Evolutionary conservation across 1,284 basidiomycete genomes (phyloP), one percentile per base, ranked within the genome.

Genomic region (Lentinus polychrous): DNA sequence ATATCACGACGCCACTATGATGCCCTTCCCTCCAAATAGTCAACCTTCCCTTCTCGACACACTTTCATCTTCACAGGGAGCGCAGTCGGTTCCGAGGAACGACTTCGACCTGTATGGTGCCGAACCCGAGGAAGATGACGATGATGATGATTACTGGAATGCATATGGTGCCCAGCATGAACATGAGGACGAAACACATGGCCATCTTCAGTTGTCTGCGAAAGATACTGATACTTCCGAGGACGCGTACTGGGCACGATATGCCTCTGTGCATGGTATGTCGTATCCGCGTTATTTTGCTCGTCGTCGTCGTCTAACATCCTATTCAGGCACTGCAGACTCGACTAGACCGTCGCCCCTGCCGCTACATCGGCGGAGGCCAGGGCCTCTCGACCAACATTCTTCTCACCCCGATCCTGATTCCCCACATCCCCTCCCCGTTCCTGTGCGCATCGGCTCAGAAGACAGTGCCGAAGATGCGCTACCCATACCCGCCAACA

Each of bases 241-340:
- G 58, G 86, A 87, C 53, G 81, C 81, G 2, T 87, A 88, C 57
- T 87, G 85, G 83, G 83, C 81, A 17, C 80, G 72, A 48, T 86
- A 87, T 59, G 67, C 79, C 38, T 70, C 72, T 23, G 74, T 86
- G 8, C 83, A 87, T 63, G 85, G 86, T 84, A 54, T 57, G 66
- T 57, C 46, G 42, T 33, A 34, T 47, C 40, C 38, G 22, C 43
- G 23, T 14, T 24, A 23, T 37, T 14, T 42, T 17, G 20, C 17
- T 49, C 27, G 2, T 12, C 18, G 12, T 20, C 8, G 5, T 35
- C 6, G 5, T 49, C 23, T 20, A n/a, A 47, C 35, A 46, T n/a
- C 14, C 38, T 23, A 33, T 22, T 52, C n/a, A 71, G 69, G 69
- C 41, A 66, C 68, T 3, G 68, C 67, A 4, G 69, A 71, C 49